Evolutionary conservation across 108 stramenopile species (phyloP), one percentile per base, ranked within the genome.

Genomic region (Stephanodiscus triporus): DNA sequence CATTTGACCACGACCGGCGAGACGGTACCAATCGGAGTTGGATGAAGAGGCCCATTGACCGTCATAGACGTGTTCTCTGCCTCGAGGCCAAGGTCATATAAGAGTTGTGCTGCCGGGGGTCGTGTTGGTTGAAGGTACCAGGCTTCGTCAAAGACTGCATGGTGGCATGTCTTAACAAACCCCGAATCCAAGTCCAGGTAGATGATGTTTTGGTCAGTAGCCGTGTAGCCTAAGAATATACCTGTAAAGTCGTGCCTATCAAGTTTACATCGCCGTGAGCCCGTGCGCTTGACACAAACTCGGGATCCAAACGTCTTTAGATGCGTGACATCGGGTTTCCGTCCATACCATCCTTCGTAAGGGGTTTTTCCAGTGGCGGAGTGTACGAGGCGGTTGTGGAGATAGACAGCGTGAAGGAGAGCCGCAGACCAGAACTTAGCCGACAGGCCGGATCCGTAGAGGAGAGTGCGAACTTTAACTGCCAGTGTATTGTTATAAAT

Each of bases 61-160:
- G 32, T 34, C 32, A 5, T 34, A 4, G 32, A 34, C 5, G 2
- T 5, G 2, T 2, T 34, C 5, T 34, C 32, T 34, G 32, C 32
- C 32, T 34, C 32, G 4, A 34, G 5, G 32, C 32, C 32, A 5
- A 34, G 32, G 5, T 34, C 32, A 5, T 34, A 34, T 2, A 34
- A 5, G 32, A 34, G 32, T 34, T 34, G 32, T 2, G 32, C 32
- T 5, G 32, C 32, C 2, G 32, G 32, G 2, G 32, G 32, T 34
- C 32, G 2, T 34, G 32, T 34, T 4, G 32, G 4, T 5, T 34
- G 32, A 34, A 34, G 32, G 32, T 34, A 72, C 69, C 69, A 70
- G 2, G 69, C 71, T 51, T 72, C 71, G 36, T 72, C 71, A n/a
- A 72, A 72, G 16, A 55, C 50, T 4, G 51, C 62, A 24, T 73